These are phyloP conservation scores for Tricladium varicosporioides DNA, from an alignment of 2,329 filamentous ascomycete genomes.

Conservation along the genomic window DNA sequence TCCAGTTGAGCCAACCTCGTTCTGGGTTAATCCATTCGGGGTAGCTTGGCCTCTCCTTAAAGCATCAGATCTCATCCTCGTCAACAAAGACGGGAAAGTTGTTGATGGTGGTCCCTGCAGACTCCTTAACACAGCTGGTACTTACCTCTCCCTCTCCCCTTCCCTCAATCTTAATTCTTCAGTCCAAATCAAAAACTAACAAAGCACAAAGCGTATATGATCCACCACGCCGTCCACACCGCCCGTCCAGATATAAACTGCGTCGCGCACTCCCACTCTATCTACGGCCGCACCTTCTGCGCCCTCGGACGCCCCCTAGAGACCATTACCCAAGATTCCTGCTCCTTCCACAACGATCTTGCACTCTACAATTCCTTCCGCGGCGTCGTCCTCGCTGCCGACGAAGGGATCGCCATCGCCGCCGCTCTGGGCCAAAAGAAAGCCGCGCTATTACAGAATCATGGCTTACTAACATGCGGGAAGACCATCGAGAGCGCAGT, in stretches of 20 bases:
- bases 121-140: slow-evolving; percentile 33
- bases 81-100: slow-evolving; percentile 58
- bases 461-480: slow-evolving; percentile 53
- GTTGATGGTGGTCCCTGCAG: slow-evolving; percentile 55
- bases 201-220: slow-evolving; percentile 51
- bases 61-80: slow-evolving; percentile 64
- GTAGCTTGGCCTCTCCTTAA: slow-evolving; percentile 46
- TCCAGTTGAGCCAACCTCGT: slow-evolving; percentile 34
- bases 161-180: neutral
- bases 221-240: slow-evolving; percentile 57
- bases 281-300: slow-evolving; percentile 61
- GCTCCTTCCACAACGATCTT: slow-evolving; percentile 47
- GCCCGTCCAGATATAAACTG: slow-evolving; percentile 58
- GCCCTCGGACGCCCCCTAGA: slow-evolving; percentile 57
- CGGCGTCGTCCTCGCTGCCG: slow-evolving; percentile 50
- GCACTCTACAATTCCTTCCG: slow-evolving; percentile 44
- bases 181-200: neutral
- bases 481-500: slow-evolving; percentile 49
- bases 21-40: slow-evolving; percentile 37
- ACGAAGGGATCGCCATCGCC: slow-evolving; percentile 51
- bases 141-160: no score
- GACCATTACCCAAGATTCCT: slow-evolving; percentile 57
- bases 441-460: slow-evolving; percentile 52
- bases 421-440: slow-evolving; percentile 46
- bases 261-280: slow-evolving; percentile 56